Conservation (phyloP, 352 stramenopile genomes). For the Blastocystis sp. region DNA sequence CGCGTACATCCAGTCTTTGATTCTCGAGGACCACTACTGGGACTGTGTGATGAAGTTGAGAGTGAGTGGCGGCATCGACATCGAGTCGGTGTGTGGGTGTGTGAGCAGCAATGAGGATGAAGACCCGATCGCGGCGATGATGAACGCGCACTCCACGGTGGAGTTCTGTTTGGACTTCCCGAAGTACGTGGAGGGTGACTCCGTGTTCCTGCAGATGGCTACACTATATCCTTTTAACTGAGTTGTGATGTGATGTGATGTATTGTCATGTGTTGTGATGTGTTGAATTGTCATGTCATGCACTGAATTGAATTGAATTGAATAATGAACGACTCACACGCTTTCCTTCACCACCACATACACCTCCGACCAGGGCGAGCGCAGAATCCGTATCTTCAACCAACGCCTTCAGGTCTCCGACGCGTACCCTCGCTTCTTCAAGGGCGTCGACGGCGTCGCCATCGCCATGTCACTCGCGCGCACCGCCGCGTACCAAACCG, state of each 20-base stretch:
- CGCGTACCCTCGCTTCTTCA: constrained; percentile 58
- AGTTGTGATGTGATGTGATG: neutral
- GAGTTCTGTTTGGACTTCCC: constrained; percentile 52
- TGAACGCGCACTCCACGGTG: neutral
- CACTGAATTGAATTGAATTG: too few species aligned
- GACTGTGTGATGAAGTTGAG: constrained; percentile 45
- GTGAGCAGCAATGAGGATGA: constrained; percentile 1
- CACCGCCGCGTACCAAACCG: constrained; percentile 13
- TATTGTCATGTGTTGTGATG: neutral
- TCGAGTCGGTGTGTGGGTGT: constrained; percentile 27
- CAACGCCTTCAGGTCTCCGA: constrained; percentile 31
- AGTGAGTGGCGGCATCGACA: neutral
- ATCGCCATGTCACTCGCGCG: constrained; percentile 40
- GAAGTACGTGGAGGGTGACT: constrained; percentile 39
- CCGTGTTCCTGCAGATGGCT: constrained; percentile 16
- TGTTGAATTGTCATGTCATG: too few species aligned
- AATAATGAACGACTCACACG: neutral
- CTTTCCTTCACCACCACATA: constrained; percentile 12
- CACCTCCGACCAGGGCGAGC: constrained; percentile 29
- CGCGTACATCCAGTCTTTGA: constrained; percentile 51
- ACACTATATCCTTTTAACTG: constrained; percentile 29
- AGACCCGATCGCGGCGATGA: constrained; percentile 14
- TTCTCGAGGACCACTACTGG: constrained; percentile 28
- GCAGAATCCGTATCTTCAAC: constrained; percentile 55
- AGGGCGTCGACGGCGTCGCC: constrained; percentile 32